These are phyloP conservation scores for Rhodotorula sp. DNA, from an alignment of 1,284 basidiomycete genomes.

Conservation along the genomic window DNA sequence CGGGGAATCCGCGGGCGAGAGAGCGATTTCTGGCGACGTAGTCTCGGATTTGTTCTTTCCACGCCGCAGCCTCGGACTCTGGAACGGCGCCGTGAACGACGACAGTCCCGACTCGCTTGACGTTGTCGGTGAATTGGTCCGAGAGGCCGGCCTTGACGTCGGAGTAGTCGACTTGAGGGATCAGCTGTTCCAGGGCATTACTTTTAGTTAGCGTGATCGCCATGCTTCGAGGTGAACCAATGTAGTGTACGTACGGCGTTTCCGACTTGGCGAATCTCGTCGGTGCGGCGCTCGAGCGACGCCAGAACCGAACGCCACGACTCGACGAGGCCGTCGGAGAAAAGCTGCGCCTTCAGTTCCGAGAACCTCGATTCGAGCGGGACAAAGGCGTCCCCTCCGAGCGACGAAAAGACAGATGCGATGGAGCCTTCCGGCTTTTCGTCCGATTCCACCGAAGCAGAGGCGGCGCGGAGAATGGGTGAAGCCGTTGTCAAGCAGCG, in stretches of 20 bases:
- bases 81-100: slow-evolving; percentile 65
- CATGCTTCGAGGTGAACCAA: not conserved
- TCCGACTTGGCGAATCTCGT: slow-evolving; percentile 56
- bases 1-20: slow-evolving; percentile 60
- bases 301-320: slow-evolving; percentile 62
- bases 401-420: slow-evolving; percentile 60
- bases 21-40: too few species aligned
- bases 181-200: slow-evolving; percentile 52
- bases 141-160: slow-evolving; percentile 10
- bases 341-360: slow-evolving; percentile 11
- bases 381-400: slow-evolving; percentile 43
- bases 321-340: slow-evolving; percentile 54
- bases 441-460: not conserved
- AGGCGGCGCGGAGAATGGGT: not conserved
- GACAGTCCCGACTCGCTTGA: slow-evolving; percentile 61
- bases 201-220: not conserved
- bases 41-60: slow-evolving; percentile 65
- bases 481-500: not conserved
- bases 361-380: slow-evolving; percentile 17
- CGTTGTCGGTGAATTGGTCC: slow-evolving; percentile 49
- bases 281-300: slow-evolving; percentile 56
- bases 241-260: slow-evolving; percentile 54
- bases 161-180: slow-evolving; percentile 59
- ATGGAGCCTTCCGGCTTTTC: slow-evolving; percentile 56
- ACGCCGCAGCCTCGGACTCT: slow-evolving; percentile 61